phyloP scores from a whole-genome alignment of 2,329 filamentous ascomycete species.

The Dothistroma pini region DNA sequence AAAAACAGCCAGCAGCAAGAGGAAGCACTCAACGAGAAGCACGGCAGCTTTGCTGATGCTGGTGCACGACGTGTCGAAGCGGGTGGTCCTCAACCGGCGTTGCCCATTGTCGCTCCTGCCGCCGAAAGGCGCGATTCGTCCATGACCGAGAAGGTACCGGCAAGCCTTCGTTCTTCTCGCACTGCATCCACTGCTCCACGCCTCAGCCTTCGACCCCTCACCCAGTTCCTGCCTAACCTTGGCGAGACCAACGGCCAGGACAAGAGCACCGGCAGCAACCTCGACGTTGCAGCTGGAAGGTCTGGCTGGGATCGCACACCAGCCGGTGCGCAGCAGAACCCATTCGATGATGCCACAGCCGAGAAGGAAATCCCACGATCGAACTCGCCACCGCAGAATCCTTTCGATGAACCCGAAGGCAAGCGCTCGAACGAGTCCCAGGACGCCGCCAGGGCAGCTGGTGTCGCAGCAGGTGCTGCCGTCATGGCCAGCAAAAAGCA shows the following conservation, averaged over 20 bases:
- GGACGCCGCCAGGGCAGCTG: slow-evolving; percentile 5
- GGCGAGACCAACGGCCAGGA: slow-evolving; percentile 40
- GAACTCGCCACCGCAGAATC: slow-evolving; percentile 25
- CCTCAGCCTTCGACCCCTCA: slow-evolving; percentile 78
- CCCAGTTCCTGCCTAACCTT: slow-evolving; percentile 73
- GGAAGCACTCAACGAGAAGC: slow-evolving; percentile 38
- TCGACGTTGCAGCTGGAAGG: slow-evolving; percentile 28
- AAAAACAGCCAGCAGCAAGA: slow-evolving; percentile 55
- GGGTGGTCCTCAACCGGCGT: slow-evolving; percentile 4
- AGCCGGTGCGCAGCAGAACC: slow-evolving; percentile 29
- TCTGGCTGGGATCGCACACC: slow-evolving; percentile 42
- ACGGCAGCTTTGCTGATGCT: slow-evolving; percentile 24
- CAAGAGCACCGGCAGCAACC: slow-evolving; percentile 28
- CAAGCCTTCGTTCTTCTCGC: slow-evolving; percentile 41
- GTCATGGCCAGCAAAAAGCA: slow-evolving; percentile 13
- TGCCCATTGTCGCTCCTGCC: slow-evolving; percentile 6
- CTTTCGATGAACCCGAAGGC: slow-evolving; percentile 30
- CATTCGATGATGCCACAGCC: slow-evolving; percentile 35
- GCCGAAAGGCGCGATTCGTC: slow-evolving; percentile 16
- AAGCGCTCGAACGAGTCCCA: slow-evolving; percentile 17
- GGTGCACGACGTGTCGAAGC: slow-evolving; percentile 19
- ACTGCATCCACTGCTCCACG: slow-evolving; percentile 64
- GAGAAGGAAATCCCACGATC: slow-evolving; percentile 27
- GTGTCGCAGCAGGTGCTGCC: slow-evolving; percentile 10
- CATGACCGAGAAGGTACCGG: slow-evolving; percentile 33